phyloP scores from a whole-genome alignment of 2,329 filamentous ascomycete species.

The Claviceps sp. region DNA sequence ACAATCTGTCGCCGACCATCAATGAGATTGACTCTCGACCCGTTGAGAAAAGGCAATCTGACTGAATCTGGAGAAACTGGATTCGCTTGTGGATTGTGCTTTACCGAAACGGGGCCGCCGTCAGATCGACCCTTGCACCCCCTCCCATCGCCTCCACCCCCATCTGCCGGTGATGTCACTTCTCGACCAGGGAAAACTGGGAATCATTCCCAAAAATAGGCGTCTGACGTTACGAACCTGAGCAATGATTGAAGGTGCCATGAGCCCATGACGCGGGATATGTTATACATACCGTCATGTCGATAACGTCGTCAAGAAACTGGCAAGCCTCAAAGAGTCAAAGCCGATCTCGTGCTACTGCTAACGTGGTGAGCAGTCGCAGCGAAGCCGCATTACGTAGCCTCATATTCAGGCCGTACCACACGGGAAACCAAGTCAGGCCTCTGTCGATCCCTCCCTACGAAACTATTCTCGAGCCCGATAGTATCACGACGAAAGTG shows the following conservation, averaged over 20 bases:
- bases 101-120: slow-evolving; percentile 2
- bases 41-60: not conserved
- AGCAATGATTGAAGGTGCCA: no score
- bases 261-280: no score
- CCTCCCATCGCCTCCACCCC: not conserved
- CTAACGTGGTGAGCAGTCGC: no score
- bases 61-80: not conserved
- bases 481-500: no score
- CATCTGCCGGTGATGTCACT: not conserved
- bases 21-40: not conserved
- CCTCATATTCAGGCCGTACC: no score
- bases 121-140: not conserved
- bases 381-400: no score
- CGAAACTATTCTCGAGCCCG: no score
- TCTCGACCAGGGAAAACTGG: slow-evolving; percentile 1
- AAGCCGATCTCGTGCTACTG: no score
- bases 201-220: not conserved
- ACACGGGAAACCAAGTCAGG: no score
- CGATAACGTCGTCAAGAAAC: not conserved
- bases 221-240: not conserved
- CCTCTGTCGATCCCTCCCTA: no score
- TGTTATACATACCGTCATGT: no score
- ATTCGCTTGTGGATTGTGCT: not conserved
- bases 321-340: not conserved
- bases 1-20: not conserved